A percentile compares a stretch with the other conserved stretches of the same genome.
Conservation (phyloP, 1,139 yeast species). For the Pichia sp. region DNA sequence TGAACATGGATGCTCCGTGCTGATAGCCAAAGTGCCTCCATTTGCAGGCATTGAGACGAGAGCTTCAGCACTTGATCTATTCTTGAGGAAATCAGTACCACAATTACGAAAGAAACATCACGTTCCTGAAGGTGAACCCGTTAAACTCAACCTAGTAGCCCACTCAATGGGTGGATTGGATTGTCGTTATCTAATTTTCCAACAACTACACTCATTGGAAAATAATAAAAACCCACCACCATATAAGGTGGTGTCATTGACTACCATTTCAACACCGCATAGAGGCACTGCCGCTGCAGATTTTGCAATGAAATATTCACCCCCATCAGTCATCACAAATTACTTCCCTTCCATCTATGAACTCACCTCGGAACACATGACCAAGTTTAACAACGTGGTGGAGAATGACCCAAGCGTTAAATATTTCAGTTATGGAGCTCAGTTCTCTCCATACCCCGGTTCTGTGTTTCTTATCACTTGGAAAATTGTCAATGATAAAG, state of each 20-base stretch:
- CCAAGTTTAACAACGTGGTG: slow-evolving; percentile 45
- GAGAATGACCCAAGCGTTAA: slow-evolving; percentile 53
- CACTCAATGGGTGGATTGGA: slow-evolving; percentile 96
- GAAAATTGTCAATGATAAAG: slow-evolving; percentile 41
- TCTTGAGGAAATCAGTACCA: slow-evolving; percentile 36
- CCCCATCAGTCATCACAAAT: slow-evolving; percentile 17
- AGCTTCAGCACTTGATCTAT: slow-evolving; percentile 50
- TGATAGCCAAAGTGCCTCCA: slow-evolving; percentile 76
- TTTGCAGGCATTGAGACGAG: slow-evolving; percentile 70
- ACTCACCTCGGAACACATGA: slow-evolving; percentile 51
- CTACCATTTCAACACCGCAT: slow-evolving; percentile 87
- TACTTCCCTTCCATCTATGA: slow-evolving; percentile 49
- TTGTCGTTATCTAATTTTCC: slow-evolving; percentile 67
- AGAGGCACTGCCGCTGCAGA: slow-evolving; percentile 84
- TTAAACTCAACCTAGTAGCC: slow-evolving; percentile 68
- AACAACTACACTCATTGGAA: not conserved
- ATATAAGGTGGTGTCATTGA: slow-evolving; percentile 62
- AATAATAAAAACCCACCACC: not conserved
- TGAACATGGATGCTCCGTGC: slow-evolving; percentile 56
- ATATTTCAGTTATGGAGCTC: slow-evolving; percentile 82
- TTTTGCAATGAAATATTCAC: slow-evolving; percentile 37
- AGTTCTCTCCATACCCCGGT: slow-evolving; percentile 52
- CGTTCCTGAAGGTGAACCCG: slow-evolving; percentile 24
- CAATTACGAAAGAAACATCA: slow-evolving; percentile 19
- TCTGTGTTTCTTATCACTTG: slow-evolving; percentile 60